phyloP scores from a whole-genome alignment of 495 filamentous ascomycete species.

The Tetracladium marchalianum region DNA sequence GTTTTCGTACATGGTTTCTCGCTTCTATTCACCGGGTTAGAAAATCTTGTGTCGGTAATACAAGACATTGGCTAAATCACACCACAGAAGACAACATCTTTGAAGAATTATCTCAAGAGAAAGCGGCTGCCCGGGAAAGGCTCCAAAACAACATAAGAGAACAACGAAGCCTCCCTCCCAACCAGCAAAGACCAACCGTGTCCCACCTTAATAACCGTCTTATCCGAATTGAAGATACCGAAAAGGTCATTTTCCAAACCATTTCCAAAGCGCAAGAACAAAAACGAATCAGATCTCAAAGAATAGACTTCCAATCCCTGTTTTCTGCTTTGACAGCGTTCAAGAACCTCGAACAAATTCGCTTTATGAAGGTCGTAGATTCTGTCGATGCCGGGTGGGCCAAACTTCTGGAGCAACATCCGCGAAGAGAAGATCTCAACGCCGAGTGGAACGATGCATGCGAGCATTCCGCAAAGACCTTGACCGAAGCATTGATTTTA shows the following conservation, averaged over 20 bases:
- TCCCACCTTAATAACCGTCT: neutral
- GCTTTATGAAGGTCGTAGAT: constrained; percentile 54
- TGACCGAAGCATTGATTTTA: constrained; percentile 45
- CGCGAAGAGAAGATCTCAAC: neutral
- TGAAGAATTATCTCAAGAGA: constrained; percentile 2
- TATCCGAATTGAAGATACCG: constrained; percentile 15
- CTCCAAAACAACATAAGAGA: too few species aligned
- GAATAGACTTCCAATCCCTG: neutral
- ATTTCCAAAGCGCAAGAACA: constrained; percentile 8
- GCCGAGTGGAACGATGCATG: constrained; percentile 51
- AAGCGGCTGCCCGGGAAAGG: neutral
- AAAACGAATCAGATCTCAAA: constrained; percentile 1
- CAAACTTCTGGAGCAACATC: neutral
- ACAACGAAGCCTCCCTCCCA: too few species aligned
- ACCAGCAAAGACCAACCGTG: too few species aligned
- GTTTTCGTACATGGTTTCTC: constrained; percentile 64
- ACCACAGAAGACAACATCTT: neutral
- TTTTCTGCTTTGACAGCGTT: constrained; percentile 39
- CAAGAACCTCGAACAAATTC: constrained; percentile 51
- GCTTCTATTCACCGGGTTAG: constrained; percentile 47
- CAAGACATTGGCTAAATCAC: neutral
- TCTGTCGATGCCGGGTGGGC: constrained; percentile 6
- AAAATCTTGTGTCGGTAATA: neutral
- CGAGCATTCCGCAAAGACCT: constrained; percentile 47
- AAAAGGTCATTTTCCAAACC: constrained; percentile 23